Conservation (phyloP, 2,329 filamentous ascomycete species). For the Arthrocladium fulminans region DNA sequence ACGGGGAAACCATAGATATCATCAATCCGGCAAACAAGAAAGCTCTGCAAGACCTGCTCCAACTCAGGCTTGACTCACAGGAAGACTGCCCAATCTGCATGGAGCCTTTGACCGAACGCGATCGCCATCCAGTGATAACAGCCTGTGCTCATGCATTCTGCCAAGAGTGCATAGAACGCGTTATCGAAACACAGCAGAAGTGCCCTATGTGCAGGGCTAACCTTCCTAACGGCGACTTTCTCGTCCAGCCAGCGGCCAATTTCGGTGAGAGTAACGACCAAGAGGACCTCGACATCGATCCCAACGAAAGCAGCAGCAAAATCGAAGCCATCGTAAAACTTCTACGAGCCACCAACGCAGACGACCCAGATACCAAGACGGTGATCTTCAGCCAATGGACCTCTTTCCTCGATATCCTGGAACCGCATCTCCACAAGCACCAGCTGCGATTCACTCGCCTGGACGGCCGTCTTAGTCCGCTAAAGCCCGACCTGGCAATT, state of each 20-base stretch:
- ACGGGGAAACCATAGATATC: constrained; percentile 51
- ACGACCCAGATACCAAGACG: constrained; percentile 59
- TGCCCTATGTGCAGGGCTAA: constrained; percentile 76
- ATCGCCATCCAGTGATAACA: constrained; percentile 70
- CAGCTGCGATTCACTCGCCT: constrained; percentile 61
- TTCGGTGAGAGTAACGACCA: constrained; percentile 40
- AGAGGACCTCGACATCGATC: constrained; percentile 47
- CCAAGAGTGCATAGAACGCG: constrained; percentile 60
- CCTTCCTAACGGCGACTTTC: constrained; percentile 48
- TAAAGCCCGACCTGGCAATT: constrained; percentile 63
- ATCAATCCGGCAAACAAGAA: constrained; percentile 59
- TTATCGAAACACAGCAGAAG: constrained; percentile 65
- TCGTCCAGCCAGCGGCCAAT: constrained; percentile 59
- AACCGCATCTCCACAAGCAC: constrained; percentile 54
- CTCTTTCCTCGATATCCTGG: constrained; percentile 65
- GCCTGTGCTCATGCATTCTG: constrained; percentile 78
- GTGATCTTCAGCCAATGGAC: constrained; percentile 80
- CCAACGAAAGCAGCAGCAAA: constrained; percentile 65
- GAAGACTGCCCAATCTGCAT: constrained; percentile 80
- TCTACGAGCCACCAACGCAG: constrained; percentile 57
- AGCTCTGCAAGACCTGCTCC: constrained; percentile 65
- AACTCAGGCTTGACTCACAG: constrained; percentile 66
- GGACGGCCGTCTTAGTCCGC: constrained; percentile 68
- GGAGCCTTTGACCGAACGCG: constrained; percentile 40
- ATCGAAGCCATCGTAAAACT: constrained; percentile 71